Base-by-base conservation (phyloP, 116 monocot species). In the Dioscorea cayenensis region DNA sequence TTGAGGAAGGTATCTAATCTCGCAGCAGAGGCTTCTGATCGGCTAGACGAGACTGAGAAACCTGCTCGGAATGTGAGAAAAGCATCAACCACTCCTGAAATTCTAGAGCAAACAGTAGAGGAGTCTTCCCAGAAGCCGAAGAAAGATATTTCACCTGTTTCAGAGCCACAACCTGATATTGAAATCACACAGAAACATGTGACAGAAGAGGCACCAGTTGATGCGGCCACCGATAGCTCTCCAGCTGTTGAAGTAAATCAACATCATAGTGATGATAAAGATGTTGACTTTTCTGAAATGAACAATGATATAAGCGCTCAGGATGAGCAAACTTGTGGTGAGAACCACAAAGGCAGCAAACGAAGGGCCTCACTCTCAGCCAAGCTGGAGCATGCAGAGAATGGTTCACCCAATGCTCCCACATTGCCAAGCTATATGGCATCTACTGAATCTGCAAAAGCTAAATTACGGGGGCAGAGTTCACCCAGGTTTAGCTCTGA, bases 391-490 rank as follows among this genome's bases (percentile, higher is more conserved):
- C 75, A 83, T 68, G 28, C 64, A 7, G 92, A 95, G 55, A 81
- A 87, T 22, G 82, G 80, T 66, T 10, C 71, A 59, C 83, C 80
- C 52, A 83, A 81, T 37, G 68, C 73, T 59, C 89, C 80, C 14
- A 72, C 62, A 2, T 14, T 87, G 65, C 95, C 95, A 3, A 92
- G 92, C 74, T 95, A 92, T 66, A 95, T 95, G 95, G 83, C 83
- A 61, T 49, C 85, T 43, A 95, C 95, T 55, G 76, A 87, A 69
- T 95, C 95, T 61, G 83, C 85, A 21, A 92, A 92, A 71, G 92
- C 96, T 74, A 92, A 92, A 64, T 37, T 90, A 63, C 71, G 87
- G 32, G 90, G 75, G 17, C 87, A 82, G 49, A 77, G 55, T 71
- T 95, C 87, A 25, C 89, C 87, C 35, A 89, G 85, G 58, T 61